Evolutionary conservation across 1,139 yeast species (phyloP).

Genomic region (Meyerozyma smithsonii): DNA sequence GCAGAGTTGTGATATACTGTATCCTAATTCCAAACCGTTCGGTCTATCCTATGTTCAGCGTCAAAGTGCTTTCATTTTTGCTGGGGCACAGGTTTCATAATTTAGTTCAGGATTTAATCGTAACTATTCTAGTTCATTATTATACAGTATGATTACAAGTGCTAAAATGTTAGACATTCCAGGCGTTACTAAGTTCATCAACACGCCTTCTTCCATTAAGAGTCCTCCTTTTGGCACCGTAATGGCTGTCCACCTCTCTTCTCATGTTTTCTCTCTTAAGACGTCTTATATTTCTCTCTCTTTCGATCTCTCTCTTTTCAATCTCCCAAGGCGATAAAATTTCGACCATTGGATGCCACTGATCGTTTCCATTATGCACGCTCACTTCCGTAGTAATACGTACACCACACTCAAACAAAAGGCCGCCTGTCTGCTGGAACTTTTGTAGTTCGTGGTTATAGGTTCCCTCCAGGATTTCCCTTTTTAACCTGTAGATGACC

Average conservation of each 20-base stretch:
- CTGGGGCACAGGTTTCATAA: no score
- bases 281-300: constrained; percentile 87
- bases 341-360: constrained; percentile 89
- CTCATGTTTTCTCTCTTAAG: constrained; percentile 85
- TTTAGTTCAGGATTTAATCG: no score
- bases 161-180: neutral
- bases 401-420: constrained; percentile 41
- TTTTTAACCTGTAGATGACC: constrained; percentile 66
- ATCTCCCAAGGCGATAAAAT: constrained; percentile 87
- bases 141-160: neutral
- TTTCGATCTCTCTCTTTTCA: constrained; percentile 90
- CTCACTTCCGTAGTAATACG: constrained; percentile 44
- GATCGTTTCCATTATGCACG: constrained; percentile 49
- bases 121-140: no score
- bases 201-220: constrained; percentile 11
- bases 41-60: no score
- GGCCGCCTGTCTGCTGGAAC: constrained; percentile 40
- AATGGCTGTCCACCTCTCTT: constrained; percentile 42
- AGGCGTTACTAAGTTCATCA: constrained; percentile 8
- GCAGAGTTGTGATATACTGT: no score
- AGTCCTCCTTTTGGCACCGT: constrained; percentile 26
- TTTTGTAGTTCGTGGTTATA: constrained; percentile 45
- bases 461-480: constrained; percentile 81
- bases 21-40: no score
- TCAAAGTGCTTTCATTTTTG: no score